Percentiles rank a stretch among this genome's conserved stretches.
Evolutionary conservation across 352 stramenopile species (phyloP).

Genomic region (Phytopythium kandeliae): DNA sequence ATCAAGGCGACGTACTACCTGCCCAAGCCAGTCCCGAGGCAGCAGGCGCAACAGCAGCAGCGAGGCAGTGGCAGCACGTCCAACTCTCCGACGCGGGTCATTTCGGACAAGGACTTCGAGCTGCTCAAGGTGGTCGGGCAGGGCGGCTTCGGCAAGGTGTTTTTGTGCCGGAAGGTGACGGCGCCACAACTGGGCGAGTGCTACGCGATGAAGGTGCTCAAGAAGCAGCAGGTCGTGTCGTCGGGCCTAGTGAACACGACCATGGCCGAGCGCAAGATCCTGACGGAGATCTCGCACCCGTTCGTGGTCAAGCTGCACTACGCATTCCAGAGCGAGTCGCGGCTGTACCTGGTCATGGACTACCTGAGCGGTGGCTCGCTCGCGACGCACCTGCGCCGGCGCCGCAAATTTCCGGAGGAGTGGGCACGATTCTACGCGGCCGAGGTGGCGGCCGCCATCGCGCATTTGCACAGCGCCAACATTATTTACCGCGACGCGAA

Average conservation of each 20-base stretch:
- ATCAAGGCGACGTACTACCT: conserved; percentile 78
- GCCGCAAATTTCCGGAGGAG: conserved; percentile 87
- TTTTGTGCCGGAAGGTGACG: conserved; percentile 94
- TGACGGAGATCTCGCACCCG: conserved; percentile 90
- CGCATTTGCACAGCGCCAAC: conserved; percentile 91
- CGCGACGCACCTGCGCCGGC: conserved; percentile 85
- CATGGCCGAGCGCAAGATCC: conserved; percentile 90
- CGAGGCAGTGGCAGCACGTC: conserved; percentile 7
- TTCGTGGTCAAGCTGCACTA: conserved; percentile 95
- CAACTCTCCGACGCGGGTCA: conserved; percentile 25
- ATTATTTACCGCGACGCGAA: conserved; percentile 97
- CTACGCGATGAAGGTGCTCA: conserved; percentile 98
- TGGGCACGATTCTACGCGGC: conserved; percentile 91
- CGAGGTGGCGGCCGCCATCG: conserved; percentile 90
- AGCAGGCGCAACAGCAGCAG: conserved; percentile 9
- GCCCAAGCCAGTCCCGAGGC: conserved; percentile 60
- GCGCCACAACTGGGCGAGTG: conserved; percentile 87
- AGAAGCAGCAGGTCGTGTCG: conserved; percentile 90
- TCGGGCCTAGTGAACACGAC: conserved; percentile 92
- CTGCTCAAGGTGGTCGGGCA: conserved; percentile 97
- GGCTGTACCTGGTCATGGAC: conserved; percentile 92
- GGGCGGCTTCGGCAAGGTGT: conserved; percentile 97
- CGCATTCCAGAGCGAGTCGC: conserved; percentile 92
- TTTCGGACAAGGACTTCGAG: conserved; percentile 92
- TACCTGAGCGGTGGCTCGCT: conserved; percentile 90